Evolutionary conservation across 768 basidiomycete genomes (phyloP), one percentile per base, ranked within the genome.

Genomic region (Cystoderma amianthinum): DNA sequence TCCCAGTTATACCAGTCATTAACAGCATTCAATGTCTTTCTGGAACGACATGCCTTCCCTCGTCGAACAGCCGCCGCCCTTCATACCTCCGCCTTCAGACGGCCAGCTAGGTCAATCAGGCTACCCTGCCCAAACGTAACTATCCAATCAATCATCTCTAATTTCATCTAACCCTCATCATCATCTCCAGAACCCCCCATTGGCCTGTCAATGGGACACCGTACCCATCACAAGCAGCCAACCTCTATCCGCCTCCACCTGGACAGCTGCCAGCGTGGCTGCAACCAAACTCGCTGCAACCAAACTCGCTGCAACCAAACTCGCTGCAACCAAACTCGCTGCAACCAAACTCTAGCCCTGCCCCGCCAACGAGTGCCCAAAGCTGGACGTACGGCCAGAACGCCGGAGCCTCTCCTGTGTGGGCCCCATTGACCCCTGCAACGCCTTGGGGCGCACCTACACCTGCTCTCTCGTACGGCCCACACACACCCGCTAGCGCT

Each of bases 21-120:
- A 28, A 28, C 25, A 7, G 7, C 25, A 7, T 28, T 7, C 25
- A n/a, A 28, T 28, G 25, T 7, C 25, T n/a, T 28, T 28, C 25
- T 36, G 34, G 34, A 23, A 23, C 21, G 37, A 38, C 20, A 38
- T 38, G 37, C 37, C 37, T 11, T 11, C 16, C 6, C 37, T 38
- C 37, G 37, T 38, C 11, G 37, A 38, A 18, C 5, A 23, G 5
- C 16, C 10, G 5, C 11, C 18, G 9, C 6, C 37, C 6, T 38
- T 38, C 16, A 38, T 38, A 16, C 37, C 37, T 11, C 37, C 37
- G 9, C 37, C 37, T 11, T 9, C 37, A 12, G 37, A 19, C 5
- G 20, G 20, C 9, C 18, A 23, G 22, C 5, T 5, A 5, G 37
- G 37, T 18, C 22, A n/a, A n/a, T n/a, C n/a, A n/a, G n/a, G n/a